Conservation (phyloP, 371 early-diverging fungal species). For the Cokeromyces recurvatus region DNA sequence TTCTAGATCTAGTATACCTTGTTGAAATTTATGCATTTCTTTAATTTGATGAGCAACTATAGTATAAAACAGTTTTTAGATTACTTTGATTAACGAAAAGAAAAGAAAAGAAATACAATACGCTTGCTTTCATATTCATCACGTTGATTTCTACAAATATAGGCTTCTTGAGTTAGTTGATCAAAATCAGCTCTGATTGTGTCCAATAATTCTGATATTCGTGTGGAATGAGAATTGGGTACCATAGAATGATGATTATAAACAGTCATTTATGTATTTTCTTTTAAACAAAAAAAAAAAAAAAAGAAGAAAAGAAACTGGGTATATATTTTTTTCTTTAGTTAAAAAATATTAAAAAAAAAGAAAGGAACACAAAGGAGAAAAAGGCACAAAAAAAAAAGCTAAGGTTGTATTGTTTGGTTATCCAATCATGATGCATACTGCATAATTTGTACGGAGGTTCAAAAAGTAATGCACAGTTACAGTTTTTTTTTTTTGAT, state of each 20-base stretch:
- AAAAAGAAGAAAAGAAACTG: neutral
- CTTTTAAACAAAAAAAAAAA: neutral
- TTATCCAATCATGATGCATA: too few species aligned
- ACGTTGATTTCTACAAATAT: conserved; percentile 65
- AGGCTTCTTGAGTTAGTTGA: conserved; percentile 67
- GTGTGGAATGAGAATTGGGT: conserved; percentile 47
- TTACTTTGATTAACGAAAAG: neutral
- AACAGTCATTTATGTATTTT: conserved; percentile 33
- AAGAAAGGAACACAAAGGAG: neutral
- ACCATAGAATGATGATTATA: conserved; percentile 82
- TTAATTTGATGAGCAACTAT: conserved; percentile 66
- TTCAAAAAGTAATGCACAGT: too few species aligned
- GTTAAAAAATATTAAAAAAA: conserved; percentile 1
- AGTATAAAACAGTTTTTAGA: neutral
- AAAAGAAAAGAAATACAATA: neutral
- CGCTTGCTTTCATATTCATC: conserved; percentile 79
- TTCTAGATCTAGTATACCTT: conserved; percentile 74
- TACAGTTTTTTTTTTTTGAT: too few species aligned
- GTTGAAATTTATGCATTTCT: conserved; percentile 74
- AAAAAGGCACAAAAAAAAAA: neutral
- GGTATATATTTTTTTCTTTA: neutral
- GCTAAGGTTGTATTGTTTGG: too few species aligned
- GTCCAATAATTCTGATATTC: conserved; percentile 79
- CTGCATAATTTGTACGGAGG: too few species aligned
- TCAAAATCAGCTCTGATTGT: conserved; percentile 80